These are phyloP conservation scores for Solanum gandarillasii DNA, from an alignment of 257 asterid species.

Conservation along the genomic window DNA sequence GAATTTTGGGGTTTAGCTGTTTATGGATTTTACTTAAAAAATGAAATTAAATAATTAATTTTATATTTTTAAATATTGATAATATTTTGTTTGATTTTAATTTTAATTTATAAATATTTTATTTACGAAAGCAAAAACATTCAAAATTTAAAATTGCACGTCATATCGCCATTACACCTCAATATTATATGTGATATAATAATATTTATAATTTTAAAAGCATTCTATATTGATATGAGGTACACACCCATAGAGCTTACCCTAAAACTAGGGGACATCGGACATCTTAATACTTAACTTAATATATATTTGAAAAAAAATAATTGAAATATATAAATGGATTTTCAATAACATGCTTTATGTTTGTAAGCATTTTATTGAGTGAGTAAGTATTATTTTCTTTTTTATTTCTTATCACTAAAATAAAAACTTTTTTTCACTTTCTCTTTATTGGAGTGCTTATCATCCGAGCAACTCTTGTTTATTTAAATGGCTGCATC, in stretches of 20 bases:
- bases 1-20: neutral
- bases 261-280: neutral
- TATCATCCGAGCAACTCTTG: accelerated
- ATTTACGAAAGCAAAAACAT: too few species aligned
- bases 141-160: too few species aligned
- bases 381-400: too few species aligned
- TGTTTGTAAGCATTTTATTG: neutral
- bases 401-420: too few species aligned
- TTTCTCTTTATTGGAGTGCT: too few species aligned
- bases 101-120: too few species aligned
- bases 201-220: neutral
- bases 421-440: too few species aligned
- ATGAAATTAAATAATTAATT: too few species aligned
- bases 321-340: neutral
- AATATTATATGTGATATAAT: neutral
- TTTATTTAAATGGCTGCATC: neutral
- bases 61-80: too few species aligned
- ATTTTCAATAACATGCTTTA: neutral
- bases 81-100: too few species aligned
- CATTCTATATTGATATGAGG: neutral
- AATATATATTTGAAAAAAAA: too few species aligned
- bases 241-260: neutral
- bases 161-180: neutral
- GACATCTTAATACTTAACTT: neutral
- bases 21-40: too few species aligned